These are phyloP conservation scores for Dalbergia cultrata DNA, from an alignment of 306 rosid genomes.

Conservation along the genomic window DNA sequence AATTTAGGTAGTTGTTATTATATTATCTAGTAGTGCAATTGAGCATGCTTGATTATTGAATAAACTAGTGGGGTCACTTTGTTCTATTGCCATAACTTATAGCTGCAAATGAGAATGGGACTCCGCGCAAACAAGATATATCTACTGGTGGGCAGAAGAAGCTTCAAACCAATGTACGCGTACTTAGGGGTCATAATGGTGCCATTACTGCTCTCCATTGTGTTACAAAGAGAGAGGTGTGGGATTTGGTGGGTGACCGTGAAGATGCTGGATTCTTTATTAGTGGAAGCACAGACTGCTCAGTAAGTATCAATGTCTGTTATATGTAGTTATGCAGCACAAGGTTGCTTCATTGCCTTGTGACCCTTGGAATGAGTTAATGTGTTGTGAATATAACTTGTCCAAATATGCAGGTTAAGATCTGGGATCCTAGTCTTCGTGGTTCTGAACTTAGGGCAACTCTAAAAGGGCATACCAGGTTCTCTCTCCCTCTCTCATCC, in stretches of 20 bases:
- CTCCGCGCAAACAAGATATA: slow-evolving; percentile 79
- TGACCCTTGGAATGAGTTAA: slow-evolving; percentile 30
- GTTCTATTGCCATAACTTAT: slow-evolving; percentile 35
- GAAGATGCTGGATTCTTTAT: slow-evolving; percentile 99
- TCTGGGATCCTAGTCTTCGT: slow-evolving; percentile 99
- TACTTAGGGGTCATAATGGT: slow-evolving; percentile 97
- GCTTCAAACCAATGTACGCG: slow-evolving; percentile 89
- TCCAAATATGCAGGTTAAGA: slow-evolving; percentile 88
- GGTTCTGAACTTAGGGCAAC: slow-evolving; percentile 99
- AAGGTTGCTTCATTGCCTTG: slow-evolving; percentile 28
- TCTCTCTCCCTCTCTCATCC: slow-evolving; percentile 26
- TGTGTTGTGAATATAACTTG: slow-evolving; percentile 40
- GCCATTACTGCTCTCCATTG: slow-evolving; percentile 95
- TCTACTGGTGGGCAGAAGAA: slow-evolving; percentile 84
- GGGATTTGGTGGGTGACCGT: slow-evolving; percentile 99
- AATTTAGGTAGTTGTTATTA: slow-evolving; percentile 58
- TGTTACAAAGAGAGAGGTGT: slow-evolving; percentile 96
- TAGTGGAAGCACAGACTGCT: slow-evolving; percentile 97
- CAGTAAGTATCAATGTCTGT: slow-evolving; percentile 63
- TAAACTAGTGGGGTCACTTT: slow-evolving; percentile 31
- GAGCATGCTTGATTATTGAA: slow-evolving; percentile 29
- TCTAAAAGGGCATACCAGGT: slow-evolving; percentile 93
- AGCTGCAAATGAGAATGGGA: slow-evolving; percentile 76
- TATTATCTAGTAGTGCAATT: slow-evolving; percentile 24
- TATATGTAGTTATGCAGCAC: slow-evolving; percentile 33